Evolutionary conservation across 73 alveolate genomes (phyloP).

Genomic region (Paramecium tetraurelia): DNA sequence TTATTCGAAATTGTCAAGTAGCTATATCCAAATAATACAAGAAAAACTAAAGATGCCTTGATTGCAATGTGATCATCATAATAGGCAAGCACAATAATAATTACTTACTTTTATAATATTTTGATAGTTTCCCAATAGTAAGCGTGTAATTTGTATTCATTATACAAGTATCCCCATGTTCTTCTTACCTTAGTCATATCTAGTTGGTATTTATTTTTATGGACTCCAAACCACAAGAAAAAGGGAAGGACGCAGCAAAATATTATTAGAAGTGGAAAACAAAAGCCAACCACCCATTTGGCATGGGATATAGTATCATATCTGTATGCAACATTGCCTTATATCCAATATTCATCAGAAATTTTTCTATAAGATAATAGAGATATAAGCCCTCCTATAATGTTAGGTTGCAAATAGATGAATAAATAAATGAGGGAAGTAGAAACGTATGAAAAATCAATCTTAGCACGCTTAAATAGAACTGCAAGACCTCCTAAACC

Average conservation of each 20-base stretch:
- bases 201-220: not conserved
- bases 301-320: not conserved
- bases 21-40: not conserved
- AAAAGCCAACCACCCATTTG: not conserved
- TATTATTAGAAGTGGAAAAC: not conserved
- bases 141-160: not conserved
- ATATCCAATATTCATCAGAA: not conserved
- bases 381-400: not conserved
- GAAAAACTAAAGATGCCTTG: not conserved
- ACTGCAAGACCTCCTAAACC: not conserved
- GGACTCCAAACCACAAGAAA: not conserved
- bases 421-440: not conserved
- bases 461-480: not conserved
- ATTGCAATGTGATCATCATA: not conserved
- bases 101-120: not conserved
- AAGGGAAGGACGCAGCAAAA: not conserved
- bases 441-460: not conserved
- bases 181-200: not conserved
- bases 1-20: not conserved
- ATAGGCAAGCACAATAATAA: not conserved
- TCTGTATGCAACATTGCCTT: not conserved
- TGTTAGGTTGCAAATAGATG: not conserved
- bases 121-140: conserved; percentile 5
- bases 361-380: not conserved
- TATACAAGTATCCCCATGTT: not conserved